Base-by-base conservation (phyloP, 2,329 filamentous ascomycete species). In the Davidsoniella neocaledoniae region DNA sequence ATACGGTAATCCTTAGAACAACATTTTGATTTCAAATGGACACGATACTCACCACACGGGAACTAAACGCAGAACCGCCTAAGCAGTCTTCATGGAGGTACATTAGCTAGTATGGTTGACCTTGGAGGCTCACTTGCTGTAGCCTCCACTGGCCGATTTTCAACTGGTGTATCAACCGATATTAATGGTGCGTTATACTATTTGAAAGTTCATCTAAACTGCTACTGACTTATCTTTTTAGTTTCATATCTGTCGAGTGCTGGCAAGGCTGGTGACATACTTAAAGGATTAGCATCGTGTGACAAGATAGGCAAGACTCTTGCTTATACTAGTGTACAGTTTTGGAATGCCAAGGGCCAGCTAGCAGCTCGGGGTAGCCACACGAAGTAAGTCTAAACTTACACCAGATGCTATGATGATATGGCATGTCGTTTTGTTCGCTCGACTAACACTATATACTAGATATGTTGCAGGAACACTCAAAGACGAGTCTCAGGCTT, bases 31-130 rank as follows among this genome's bases (percentile, higher is more conserved):
- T 10, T 29, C 3, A 17, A 10, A 16, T 23, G 5, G n/a, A 36
- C 10, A n/a, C 6, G 14, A 36, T 16, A 29, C 33, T 46, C 38
- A 23, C 29, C 16, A 16, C 14, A 12, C 2, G n/a, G 5, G 21
- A 17, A 36, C 33, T 16, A 4, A 29, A 3, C 9, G 12, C 19
- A 87, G 81, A 90, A 90, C 59, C 79, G 84, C 1, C 68, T 90
- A 0, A 74, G 78, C 48, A 87, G 81, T 36, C 72, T 88, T 25
- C 84, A 90, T 58, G 84, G 84, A 16, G 84, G 84, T 3, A 85
- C 83, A 0, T 79, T 90, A 25, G 84, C 84, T 3, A 83, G 79
- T 60, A 79, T 88, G 65, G 79, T 81, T 25, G 78, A 81, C 54
- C 65, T 81, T 0, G 77, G 77, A 9, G 77, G 77, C 12, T 81